phyloP scores from a whole-genome alignment of 1,284 basidiomycete species.

The Inonotus obliquus region DNA sequence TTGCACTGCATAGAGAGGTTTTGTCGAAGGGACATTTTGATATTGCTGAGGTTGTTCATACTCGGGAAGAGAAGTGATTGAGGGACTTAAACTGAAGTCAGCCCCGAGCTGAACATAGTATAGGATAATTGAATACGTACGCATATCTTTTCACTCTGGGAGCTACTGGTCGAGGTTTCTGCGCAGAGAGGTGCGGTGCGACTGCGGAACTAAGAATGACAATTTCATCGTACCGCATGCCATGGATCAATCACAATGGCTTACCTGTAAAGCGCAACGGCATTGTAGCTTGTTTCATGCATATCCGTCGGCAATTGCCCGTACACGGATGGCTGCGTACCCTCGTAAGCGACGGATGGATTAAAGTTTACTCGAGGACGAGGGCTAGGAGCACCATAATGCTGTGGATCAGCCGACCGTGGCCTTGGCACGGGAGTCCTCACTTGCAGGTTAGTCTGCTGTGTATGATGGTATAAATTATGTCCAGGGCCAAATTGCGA shows the following conservation, averaged over 20 bases:
- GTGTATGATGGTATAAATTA: slow-evolving; percentile 6
- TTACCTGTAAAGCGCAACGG: slow-evolving; percentile 55
- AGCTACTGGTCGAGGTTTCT: slow-evolving; percentile 3
- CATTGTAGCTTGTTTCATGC: slow-evolving; percentile 25
- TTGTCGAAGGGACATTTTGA: neutral
- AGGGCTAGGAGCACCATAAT: neutral
- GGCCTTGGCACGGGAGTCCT: slow-evolving; percentile 9
- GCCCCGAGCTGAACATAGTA: neutral
- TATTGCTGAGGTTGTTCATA: slow-evolving; percentile 9
- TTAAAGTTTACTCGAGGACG: slow-evolving; percentile 31
- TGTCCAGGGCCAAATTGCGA: neutral
- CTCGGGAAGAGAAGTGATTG: slow-evolving; percentile 5
- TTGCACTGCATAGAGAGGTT: slow-evolving; percentile 6
- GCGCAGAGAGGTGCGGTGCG: slow-evolving; percentile 35
- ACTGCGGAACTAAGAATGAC: slow-evolving; percentile 39
- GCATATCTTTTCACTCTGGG: slow-evolving; percentile 11
- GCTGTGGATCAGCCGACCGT: slow-evolving; percentile 16
- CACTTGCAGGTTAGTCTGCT: slow-evolving; percentile 11
- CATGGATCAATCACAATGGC: slow-evolving; percentile 18
- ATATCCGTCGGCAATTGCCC: slow-evolving; percentile 17
- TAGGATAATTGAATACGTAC: slow-evolving; percentile 6
- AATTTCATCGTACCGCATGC: neutral
- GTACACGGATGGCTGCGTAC: neutral
- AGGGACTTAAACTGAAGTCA: neutral
- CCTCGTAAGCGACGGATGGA: slow-evolving; percentile 44